Base-by-base conservation (phyloP, 2,329 filamentous ascomycete genomes). In the Aspergillus quadricinctus region DNA sequence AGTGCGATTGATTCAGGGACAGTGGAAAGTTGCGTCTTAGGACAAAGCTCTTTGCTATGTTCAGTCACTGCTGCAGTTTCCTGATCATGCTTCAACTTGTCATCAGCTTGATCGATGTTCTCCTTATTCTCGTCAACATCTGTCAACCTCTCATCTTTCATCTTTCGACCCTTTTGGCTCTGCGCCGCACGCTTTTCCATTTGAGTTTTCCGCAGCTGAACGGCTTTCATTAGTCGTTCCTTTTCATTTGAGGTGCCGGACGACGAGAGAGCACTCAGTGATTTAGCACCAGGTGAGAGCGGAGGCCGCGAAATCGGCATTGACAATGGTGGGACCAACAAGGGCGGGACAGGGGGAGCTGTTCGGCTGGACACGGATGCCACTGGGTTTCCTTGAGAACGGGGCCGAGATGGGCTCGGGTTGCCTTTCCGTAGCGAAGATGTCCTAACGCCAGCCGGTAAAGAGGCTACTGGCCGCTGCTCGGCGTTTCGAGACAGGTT, bases 161-260 rank as follows among this genome's bases (percentile, higher is more conserved):
- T 48, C 21, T 57, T 55, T 25, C 66, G 59, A 55, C 65, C 69
- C 50, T 64, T 68, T 55, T 69, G 69, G 21, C 60, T 64, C 53
- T 69, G 60, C 46, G 65, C 64, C 9, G 69, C 72, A 35, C 69
- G 69, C 57, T 71, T 73, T 40, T 69, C 72, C 69, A 87, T 86
- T 72, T 91, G 92, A 75, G 89, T 91, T 74, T 95, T 94, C 52
- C 93, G 84, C 64, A 97, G 75, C 73, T 97, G 89, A 76, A 97
- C 82, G 7, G 94, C 94, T 77, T 95, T 97, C 90, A 96, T 92
- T 60, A 99, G 79, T 54, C 94, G 83, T 58, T 90, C 86, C 77
- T 95, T 97, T 72, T 99, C 94, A 0, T 90, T 90, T 1, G 90
- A 91, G 66, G 95, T 88, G n/a, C 78, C 76, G 10, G 71, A 80